These are phyloP conservation scores for Schizonepeta tenuifolia DNA, from an alignment of 257 asterid species.

Conservation along the genomic window DNA sequence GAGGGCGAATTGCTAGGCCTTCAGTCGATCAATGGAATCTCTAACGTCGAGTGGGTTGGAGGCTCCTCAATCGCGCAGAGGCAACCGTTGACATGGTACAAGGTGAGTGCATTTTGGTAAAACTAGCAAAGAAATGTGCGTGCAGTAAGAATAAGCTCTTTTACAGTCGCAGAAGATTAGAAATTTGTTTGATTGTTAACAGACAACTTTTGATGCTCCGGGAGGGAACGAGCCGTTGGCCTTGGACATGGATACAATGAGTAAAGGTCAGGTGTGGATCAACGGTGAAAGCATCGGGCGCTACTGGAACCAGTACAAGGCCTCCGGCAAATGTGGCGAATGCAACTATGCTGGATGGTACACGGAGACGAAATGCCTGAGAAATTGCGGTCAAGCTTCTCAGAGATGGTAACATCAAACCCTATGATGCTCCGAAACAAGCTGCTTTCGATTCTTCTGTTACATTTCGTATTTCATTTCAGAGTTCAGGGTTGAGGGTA, in stretches of 20 bases:
- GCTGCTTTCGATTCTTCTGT: not conserved
- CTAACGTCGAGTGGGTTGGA: slow-evolving; percentile 83
- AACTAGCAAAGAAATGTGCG: not conserved
- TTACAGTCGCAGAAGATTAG: not conserved
- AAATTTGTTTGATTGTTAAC: not conserved
- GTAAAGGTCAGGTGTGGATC: slow-evolving; percentile 96
- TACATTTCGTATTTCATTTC: not conserved
- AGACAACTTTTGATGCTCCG: slow-evolving; percentile 88
- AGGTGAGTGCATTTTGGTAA: slow-evolving; percentile 49
- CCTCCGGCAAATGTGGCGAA: slow-evolving; percentile 72
- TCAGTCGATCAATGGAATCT: slow-evolving; percentile 79
- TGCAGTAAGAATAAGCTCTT: not conserved
- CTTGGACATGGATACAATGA: slow-evolving; percentile 86
- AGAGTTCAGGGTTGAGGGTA: too few relatives aligned
- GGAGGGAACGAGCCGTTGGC: slow-evolving; percentile 87
- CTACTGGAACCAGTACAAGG: slow-evolving; percentile 83
- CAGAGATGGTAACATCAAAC: slow-evolving; percentile 69
- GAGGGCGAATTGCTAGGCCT: slow-evolving; percentile 82
- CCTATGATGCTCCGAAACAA: too few relatives aligned
- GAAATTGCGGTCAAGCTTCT: slow-evolving; percentile 88
- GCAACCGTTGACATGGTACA: slow-evolving; percentile 94
- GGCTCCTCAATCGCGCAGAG: slow-evolving; percentile 62
- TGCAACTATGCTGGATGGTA: slow-evolving; percentile 90
- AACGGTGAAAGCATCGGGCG: slow-evolving; percentile 94
- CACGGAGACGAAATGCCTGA: slow-evolving; percentile 74